A percentile compares a stretch with the other conserved stretches of the same genome.
Evolutionary conservation across 352 stramenopile species (phyloP).

Genomic region (Phytophthora lateralis): DNA sequence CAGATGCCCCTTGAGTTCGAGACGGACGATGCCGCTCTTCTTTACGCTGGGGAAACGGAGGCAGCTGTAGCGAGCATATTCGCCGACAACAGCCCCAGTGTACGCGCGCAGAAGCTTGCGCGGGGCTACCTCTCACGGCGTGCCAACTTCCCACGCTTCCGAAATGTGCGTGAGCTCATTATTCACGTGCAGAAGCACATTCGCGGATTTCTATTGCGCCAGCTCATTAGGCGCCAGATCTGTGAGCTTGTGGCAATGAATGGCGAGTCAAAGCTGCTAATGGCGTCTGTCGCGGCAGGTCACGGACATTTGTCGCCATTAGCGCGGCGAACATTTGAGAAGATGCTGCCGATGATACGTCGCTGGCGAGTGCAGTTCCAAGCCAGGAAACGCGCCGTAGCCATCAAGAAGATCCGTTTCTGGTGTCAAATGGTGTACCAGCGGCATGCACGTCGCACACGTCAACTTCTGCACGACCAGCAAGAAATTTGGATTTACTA

Average conservation of each 20-base stretch:
- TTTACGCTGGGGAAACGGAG: slow-evolving; percentile 44
- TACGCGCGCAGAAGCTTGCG: slow-evolving; percentile 36
- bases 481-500: slow-evolving; percentile 85
- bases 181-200: slow-evolving; percentile 60
- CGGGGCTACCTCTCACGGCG: slow-evolving; percentile 60
- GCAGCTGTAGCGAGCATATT: slow-evolving; percentile 33
- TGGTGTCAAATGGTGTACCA: slow-evolving; percentile 82
- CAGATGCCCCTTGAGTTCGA: slow-evolving; percentile 54
- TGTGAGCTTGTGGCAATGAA: slow-evolving; percentile 49
- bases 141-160: slow-evolving; percentile 44
- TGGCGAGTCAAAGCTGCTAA: slow-evolving; percentile 55
- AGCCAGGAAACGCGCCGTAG: slow-evolving; percentile 61
- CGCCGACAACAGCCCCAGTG: slow-evolving; percentile 50
- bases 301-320: slow-evolving; percentile 31
- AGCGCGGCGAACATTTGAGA: slow-evolving; percentile 51
- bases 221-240: slow-evolving; percentile 52
- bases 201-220: slow-evolving; percentile 68
- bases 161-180: slow-evolving; percentile 50
- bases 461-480: slow-evolving; percentile 55
- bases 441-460: slow-evolving; percentile 57
- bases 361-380: slow-evolving; percentile 62
- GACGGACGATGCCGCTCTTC: slow-evolving; percentile 43
- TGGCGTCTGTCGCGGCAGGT: slow-evolving; percentile 35
- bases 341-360: slow-evolving; percentile 56
- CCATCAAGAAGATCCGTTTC: slow-evolving; percentile 79